Evolutionary conservation across 768 basidiomycete genomes (phyloP).

Genomic region (Suillus spraguei): DNA sequence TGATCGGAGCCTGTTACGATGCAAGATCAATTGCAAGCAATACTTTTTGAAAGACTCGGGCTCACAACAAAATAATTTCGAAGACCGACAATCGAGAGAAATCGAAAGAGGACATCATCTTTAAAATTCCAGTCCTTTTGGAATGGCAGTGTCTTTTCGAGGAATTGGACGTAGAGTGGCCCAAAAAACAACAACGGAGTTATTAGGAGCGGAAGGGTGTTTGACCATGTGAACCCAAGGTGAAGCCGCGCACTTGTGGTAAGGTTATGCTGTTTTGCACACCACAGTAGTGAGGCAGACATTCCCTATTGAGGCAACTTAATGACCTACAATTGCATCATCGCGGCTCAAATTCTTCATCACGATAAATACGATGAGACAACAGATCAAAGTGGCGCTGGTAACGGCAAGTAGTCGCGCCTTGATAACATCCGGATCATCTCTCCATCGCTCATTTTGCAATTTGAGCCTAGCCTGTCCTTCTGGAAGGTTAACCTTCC

Average conservation of each 20-base stretch:
- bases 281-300: background rate
- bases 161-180: conserved; percentile 63
- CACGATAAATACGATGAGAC: conserved; percentile 50
- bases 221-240: conserved; percentile 41
- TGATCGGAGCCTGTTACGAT: conserved; percentile 71
- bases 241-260: conserved; percentile 27
- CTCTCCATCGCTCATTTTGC: conserved; percentile 60
- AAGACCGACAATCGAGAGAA: conserved; percentile 58
- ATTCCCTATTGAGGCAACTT: background rate
- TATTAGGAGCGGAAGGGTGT: conserved; percentile 56
- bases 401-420: conserved; percentile 72
- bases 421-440: conserved; percentile 85
- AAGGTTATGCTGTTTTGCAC: background rate
- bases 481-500: conserved; percentile 27
- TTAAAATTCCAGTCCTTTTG: conserved; percentile 52
- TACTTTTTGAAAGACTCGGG: conserved; percentile 11
- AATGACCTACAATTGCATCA: conserved; percentile 3
- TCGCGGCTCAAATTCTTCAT: conserved; percentile 27
- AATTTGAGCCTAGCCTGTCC: conserved; percentile 35
- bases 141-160: conserved; percentile 53
- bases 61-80: conserved; percentile 68
- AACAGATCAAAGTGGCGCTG: conserved; percentile 61
- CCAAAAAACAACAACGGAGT: conserved; percentile 78
- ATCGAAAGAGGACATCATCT: conserved; percentile 38
- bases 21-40: background rate